These are phyloP conservation scores for Lumnitzera racemosa DNA, from an alignment of 345 rosid genomes.

Conservation along the genomic window DNA sequence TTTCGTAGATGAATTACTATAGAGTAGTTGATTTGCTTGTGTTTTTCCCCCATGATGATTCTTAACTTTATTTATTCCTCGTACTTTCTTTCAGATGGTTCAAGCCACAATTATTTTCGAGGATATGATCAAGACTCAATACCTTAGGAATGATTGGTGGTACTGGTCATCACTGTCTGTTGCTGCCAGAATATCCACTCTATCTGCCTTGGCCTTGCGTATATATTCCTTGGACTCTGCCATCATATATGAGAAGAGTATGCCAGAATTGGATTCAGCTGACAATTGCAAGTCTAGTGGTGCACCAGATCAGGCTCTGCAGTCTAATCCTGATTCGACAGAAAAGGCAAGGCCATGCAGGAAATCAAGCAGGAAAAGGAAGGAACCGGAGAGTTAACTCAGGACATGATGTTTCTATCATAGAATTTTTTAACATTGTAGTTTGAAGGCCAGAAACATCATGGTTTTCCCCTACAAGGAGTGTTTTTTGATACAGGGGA, in stretches of 20 bases:
- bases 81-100: conserved; percentile 54
- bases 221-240: conserved; percentile 78
- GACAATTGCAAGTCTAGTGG: conserved; percentile 30
- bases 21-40: too few species aligned
- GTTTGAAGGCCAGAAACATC: too few species aligned
- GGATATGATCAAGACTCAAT: conserved; percentile 79
- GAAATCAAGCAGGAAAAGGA: conserved; percentile 76
- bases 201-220: conserved; percentile 76
- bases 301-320: conserved; percentile 28
- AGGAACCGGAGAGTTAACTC: conserved; percentile 64
- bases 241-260: conserved; percentile 54
- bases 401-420: neutral
- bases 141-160: conserved; percentile 92
- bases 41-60: neutral
- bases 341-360: conserved; percentile 58
- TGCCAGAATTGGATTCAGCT: conserved; percentile 22
- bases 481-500: too few species aligned
- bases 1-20: too few species aligned
- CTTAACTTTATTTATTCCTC: neutral
- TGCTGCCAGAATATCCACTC: conserved; percentile 70
- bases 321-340: conserved; percentile 28
- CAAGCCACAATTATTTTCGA: conserved; percentile 80
- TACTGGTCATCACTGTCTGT: conserved; percentile 97
- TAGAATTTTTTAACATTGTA: too few species aligned
- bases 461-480: too few species aligned